Evolutionary conservation across 2,329 filamentous ascomycete species (phyloP), one percentile per base, ranked within the genome.

Genomic region (Ophiobolus disseminans): DNA sequence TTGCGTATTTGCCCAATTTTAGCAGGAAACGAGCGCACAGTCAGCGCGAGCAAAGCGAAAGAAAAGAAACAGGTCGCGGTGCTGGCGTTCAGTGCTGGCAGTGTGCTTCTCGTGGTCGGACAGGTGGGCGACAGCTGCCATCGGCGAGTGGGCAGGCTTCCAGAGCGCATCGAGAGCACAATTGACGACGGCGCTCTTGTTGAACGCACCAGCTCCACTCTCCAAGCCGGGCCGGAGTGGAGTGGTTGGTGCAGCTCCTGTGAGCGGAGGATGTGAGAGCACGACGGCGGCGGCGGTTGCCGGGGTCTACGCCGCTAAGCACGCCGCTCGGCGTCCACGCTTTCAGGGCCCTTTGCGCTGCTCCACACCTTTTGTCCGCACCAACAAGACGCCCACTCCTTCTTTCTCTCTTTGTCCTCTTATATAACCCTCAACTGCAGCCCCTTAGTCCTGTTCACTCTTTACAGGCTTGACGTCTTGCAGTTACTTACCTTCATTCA

Each of bases 401-500:
- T 52, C 50, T 46, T 41, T 51, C 48, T 42, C 53, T 53, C 16
- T 32, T 14, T 7, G n/a, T 32, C 30, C 10, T 36, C 63, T 60
- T 63, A 62, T 66, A 65, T 62, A 60, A 65, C 48, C 48, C 48
- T 17, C 30, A 22, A n/a, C 45, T 44, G 16, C 35, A 16, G 21
- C 47, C 60, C 53, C 59, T 48, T 58, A 48, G 36, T 54, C 58
- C 66, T 69, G 65, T 70, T 49, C 67, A 68, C 65, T 70, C 67
- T 71, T 53, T 72, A 69, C 68, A 72, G 68, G 68, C 69, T 72
- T 70, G 69, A 72, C 53, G 69, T 68, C 66, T 70, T 68, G 42
- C 55, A 56, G 57, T 53, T 60, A 58, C 56, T 57, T 69, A 62
- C 63, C 49, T 70, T 70, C 56, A 45, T 40, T 50, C 57, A 52